Evolutionary conservation across 2,329 filamentous ascomycete species (phyloP).

Genomic region (Neopestalotiopsis sp.): DNA sequence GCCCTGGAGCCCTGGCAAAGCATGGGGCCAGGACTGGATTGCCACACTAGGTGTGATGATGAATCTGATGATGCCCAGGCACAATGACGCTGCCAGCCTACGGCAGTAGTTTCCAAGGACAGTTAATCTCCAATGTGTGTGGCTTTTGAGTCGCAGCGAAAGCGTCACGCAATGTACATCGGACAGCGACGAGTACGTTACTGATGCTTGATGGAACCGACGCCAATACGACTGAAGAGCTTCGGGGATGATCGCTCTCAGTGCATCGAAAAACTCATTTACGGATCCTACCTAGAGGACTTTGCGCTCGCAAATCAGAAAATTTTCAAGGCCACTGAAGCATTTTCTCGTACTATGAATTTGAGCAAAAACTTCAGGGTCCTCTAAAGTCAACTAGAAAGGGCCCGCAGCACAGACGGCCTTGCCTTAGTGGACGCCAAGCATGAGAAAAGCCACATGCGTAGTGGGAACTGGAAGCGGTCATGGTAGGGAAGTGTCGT

Average conservation of each 20-base stretch:
- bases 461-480: neutral
- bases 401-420: neutral
- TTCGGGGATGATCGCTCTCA: neutral
- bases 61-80: neutral
- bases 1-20: neutral
- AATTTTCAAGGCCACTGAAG: neutral
- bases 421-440: constrained; percentile 1
- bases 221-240: neutral
- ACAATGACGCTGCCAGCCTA: constrained; percentile 1
- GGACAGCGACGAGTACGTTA: neutral
- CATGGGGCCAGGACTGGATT: neutral
- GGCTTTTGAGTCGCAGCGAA: neutral
- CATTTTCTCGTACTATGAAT: neutral
- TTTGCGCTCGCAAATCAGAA: neutral
- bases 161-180: neutral
- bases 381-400: neutral
- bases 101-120: neutral
- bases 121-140: neutral
- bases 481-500: no score
- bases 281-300: neutral
- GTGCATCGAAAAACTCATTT: neutral
- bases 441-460: neutral
- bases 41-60: neutral
- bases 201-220: no score
- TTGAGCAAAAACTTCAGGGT: constrained; percentile 7